These are phyloP conservation scores for Trifolium subterraneum DNA, from an alignment of 306 rosid species.

Conservation along the genomic window DNA sequence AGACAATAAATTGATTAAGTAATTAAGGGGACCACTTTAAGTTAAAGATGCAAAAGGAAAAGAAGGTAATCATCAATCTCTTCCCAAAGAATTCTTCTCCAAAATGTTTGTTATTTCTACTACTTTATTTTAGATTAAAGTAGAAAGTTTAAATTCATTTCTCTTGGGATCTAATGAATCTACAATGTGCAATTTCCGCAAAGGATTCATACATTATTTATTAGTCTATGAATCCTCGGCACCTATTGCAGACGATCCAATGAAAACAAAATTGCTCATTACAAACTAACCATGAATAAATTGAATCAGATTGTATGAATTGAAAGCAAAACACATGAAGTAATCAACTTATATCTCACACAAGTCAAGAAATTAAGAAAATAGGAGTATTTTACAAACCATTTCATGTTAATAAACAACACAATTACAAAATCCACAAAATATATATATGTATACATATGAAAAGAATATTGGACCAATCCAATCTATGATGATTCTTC, in stretches of 20 bases:
- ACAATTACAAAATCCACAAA: conserved; percentile 26
- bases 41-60: conserved; percentile 7
- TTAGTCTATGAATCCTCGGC: too few species aligned
- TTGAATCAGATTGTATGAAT: neutral
- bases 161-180: too few species aligned
- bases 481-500: neutral
- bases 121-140: neutral
- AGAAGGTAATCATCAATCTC: neutral
- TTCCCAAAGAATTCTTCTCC: neutral
- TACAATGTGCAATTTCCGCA: too few species aligned
- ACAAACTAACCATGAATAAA: too few species aligned
- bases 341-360: conserved; percentile 24
- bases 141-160: too few species aligned
- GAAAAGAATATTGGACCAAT: conserved; percentile 13
- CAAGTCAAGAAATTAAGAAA: conserved; percentile 4
- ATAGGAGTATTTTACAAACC: conserved; percentile 16
- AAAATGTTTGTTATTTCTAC: neutral
- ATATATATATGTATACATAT: neutral
- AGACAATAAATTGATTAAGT: neutral
- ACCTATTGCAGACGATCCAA: too few species aligned
- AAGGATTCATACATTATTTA: too few species aligned
- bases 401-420: conserved; percentile 6
- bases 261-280: too few species aligned
- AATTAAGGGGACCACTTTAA: conserved; percentile 5
- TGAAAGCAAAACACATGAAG: conserved; percentile 22